These are phyloP conservation scores for Penicillium occitanis DNA, from an alignment of 2,329 filamentous ascomycete genomes.

Conservation along the genomic window DNA sequence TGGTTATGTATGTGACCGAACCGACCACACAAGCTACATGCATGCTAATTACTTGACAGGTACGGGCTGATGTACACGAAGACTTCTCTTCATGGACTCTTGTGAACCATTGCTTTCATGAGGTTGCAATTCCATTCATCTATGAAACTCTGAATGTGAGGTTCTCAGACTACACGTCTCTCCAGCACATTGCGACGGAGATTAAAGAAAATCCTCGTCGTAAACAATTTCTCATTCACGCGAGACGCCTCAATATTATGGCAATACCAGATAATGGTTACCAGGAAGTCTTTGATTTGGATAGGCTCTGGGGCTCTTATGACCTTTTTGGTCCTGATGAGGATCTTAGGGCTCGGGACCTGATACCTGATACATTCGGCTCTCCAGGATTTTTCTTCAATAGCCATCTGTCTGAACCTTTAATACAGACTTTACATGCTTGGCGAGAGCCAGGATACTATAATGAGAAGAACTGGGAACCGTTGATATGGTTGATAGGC, in stretches of 20 bases:
- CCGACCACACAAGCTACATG: neutral
- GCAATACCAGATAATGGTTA: neutral
- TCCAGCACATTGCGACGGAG: constrained; percentile 9
- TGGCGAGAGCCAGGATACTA: constrained; percentile 1
- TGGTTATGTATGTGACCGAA: neutral
- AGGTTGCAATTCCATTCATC: neutral
- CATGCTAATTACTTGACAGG: constrained; percentile 7
- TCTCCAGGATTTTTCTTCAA: neutral
- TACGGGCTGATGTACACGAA: neutral
- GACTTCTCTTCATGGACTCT: constrained; percentile 8
- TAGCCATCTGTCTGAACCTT: constrained; percentile 39
- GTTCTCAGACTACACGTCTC: constrained; percentile 8
- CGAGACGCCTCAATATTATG: constrained; percentile 6
- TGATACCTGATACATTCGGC: constrained; percentile 9
- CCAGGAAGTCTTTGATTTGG: neutral
- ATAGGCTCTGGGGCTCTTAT: neutral
- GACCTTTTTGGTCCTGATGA: neutral
- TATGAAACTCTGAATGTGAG: constrained; percentile 12
- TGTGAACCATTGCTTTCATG: constrained; percentile 5
- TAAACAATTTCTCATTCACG: neutral
- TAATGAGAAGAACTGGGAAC: constrained; percentile 7
- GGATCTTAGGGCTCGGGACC: neutral
- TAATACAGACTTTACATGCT: neutral
- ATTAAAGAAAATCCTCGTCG: constrained; percentile 4
- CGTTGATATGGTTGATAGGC: constrained; percentile 8